Evolutionary conservation across 2,329 filamentous ascomycete genomes (phyloP).

Genomic region (Colletotrichum abscissum): DNA sequence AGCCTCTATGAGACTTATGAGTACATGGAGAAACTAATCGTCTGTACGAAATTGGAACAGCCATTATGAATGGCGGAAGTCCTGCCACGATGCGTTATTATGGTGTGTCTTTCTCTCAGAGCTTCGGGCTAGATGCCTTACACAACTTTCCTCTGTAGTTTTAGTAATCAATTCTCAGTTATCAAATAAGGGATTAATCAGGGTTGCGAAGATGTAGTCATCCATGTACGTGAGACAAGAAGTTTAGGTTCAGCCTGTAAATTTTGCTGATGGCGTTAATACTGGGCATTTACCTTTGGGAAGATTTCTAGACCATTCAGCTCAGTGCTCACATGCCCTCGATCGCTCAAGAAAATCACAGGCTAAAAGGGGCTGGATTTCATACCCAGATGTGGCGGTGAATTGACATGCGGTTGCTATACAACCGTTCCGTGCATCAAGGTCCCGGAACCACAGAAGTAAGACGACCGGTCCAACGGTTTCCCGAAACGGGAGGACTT

Average conservation of each 20-base stretch:
- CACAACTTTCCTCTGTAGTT: no score
- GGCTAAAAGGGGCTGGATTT: no score
- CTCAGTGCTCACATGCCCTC: no score
- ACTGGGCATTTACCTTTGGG: not conserved
- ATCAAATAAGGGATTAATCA: not conserved
- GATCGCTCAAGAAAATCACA: no score
- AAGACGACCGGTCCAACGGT: not conserved
- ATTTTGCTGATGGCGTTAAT: not conserved
- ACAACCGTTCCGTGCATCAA: not conserved
- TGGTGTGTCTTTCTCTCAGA: not conserved
- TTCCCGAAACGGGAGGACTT: not conserved
- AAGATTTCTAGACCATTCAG: not conserved
- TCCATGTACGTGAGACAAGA: not conserved
- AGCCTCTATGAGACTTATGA: not conserved
- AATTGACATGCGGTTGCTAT: no score
- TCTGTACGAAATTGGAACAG: conserved; percentile 10
- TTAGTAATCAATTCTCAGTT: not conserved
- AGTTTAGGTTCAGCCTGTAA: not conserved
- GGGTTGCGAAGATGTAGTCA: not conserved
- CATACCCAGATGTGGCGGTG: no score
- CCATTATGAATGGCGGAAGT: not conserved
- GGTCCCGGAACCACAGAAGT: not conserved
- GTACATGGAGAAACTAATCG: conserved; percentile 25
- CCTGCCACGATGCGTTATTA: not conserved
- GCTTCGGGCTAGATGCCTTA: not conserved